Evolutionary conservation across 192 early-diverging fungal species (phyloP).

Genomic region (Gigaspora rosea): DNA sequence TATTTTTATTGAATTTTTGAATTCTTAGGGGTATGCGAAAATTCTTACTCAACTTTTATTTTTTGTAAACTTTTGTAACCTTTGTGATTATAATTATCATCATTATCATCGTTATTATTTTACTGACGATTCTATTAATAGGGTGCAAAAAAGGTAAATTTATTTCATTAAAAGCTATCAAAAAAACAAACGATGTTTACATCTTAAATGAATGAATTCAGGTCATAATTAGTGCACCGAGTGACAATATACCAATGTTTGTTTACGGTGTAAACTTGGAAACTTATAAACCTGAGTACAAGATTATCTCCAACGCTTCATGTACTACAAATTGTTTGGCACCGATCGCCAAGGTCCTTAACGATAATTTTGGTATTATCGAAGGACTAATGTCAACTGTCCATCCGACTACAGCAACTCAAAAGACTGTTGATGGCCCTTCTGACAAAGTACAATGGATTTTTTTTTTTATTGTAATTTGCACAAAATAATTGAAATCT

Average conservation of each 20-base stretch:
- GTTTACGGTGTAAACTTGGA: slow-evolving; percentile 96
- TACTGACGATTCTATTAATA: not conserved
- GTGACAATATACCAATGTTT: slow-evolving; percentile 96
- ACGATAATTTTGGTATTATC: slow-evolving; percentile 94
- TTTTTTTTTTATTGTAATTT: not conserved
- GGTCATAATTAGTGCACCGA: slow-evolving; percentile 98
- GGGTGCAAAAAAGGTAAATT: not conserved
- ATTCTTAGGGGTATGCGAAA: not conserved
- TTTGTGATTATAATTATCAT: too few species aligned
- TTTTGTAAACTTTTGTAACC: too few species aligned
- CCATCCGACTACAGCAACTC: slow-evolving; percentile 98
- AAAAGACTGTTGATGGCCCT: slow-evolving; percentile 99
- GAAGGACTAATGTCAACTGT: slow-evolving; percentile 99
- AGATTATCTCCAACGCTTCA: slow-evolving; percentile 96
- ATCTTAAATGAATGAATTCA: slow-evolving; percentile 44
- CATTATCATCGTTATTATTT: too few species aligned
- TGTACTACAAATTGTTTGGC: slow-evolving; percentile 99
- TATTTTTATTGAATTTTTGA: not conserved
- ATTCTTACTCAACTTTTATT: too few species aligned
- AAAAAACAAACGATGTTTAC: not conserved
- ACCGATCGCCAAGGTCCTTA: slow-evolving; percentile 93
- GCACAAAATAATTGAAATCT: not conserved
- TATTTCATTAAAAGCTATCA: not conserved
- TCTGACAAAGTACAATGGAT: slow-evolving; percentile 70
- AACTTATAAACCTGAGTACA: slow-evolving; percentile 82